phyloP scores from a whole-genome alignment of 208 protist genomes.

The Angomonas ambiguus region DNA sequence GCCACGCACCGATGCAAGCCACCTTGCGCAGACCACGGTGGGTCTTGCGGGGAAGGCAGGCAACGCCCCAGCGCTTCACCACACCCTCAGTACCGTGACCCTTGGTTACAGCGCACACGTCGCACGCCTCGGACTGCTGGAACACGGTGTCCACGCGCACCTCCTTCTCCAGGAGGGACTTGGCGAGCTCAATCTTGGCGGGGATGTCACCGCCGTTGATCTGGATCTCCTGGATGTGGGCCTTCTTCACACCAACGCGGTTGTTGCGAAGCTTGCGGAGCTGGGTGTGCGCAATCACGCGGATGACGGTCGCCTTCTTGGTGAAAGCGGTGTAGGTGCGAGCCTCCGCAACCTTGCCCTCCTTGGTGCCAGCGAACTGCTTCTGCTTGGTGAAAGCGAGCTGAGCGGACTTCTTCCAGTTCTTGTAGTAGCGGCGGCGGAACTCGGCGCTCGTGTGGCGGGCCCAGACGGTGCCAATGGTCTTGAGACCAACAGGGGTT shows the following conservation, averaged over 20 bases:
- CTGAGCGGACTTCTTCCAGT: slow-evolving; percentile 98
- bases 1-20: slow-evolving; percentile 99
- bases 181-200: slow-evolving; percentile 96
- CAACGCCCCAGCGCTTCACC: slow-evolving; percentile 96
- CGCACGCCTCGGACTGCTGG: slow-evolving; percentile 94
- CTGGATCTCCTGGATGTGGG: slow-evolving; percentile 99
- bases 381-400: slow-evolving; percentile 96
- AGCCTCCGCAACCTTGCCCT: slow-evolving; percentile 82
- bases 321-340: slow-evolving; percentile 91
- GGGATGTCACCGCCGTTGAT: slow-evolving; percentile 97
- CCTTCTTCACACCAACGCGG: slow-evolving; percentile 98
- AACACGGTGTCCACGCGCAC: slow-evolving; percentile 95
- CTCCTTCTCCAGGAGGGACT: slow-evolving; percentile 95
- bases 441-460: slow-evolving; percentile 94
- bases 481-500: slow-evolving; percentile 95
- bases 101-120: slow-evolving; percentile 97
- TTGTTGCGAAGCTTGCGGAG: slow-evolving; percentile 95
- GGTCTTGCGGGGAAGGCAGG: slow-evolving; percentile 98
- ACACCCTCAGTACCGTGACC: slow-evolving; percentile 99
- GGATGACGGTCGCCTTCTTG: slow-evolving; percentile 96
- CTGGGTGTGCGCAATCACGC: slow-evolving; percentile 99
- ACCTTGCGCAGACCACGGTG: slow-evolving; percentile 99
- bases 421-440: slow-evolving; percentile 98
- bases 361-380: slow-evolving; percentile 77
- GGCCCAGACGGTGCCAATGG: slow-evolving; percentile 98